A percentile compares a stretch with the other conserved stretches of the same genome.
Evolutionary conservation across 768 basidiomycete species (phyloP).

Genomic region (Psilocybe tampanensis): DNA sequence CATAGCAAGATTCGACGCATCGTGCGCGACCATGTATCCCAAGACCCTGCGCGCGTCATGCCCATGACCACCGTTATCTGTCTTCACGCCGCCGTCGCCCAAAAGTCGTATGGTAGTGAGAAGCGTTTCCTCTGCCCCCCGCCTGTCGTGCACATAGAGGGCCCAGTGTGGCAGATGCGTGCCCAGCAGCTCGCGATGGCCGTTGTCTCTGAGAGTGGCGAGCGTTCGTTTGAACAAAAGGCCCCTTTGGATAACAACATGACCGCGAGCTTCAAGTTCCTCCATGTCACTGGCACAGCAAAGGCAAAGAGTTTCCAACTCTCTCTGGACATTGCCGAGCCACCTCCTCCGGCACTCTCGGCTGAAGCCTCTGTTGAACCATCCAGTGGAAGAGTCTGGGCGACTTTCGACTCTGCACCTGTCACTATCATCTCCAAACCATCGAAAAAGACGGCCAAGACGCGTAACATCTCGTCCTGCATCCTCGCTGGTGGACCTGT

Average conservation of each 20-base stretch:
- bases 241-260: conserved; percentile 82
- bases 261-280: conserved; percentile 88
- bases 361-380: conserved; percentile 45
- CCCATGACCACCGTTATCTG: conserved; percentile 92
- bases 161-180: conserved; percentile 84
- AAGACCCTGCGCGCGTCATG: conserved; percentile 73
- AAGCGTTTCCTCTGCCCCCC: conserved; percentile 94
- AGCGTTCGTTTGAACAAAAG: conserved; percentile 84
- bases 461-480: conserved; percentile 88
- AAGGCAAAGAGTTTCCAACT: conserved; percentile 91
- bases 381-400: conserved; percentile 76
- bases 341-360: conserved; percentile 52
- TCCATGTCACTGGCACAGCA: conserved; percentile 86
- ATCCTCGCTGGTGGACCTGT: conserved; percentile 89
- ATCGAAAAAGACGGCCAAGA: conserved; percentile 96
- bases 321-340: conserved; percentile 83
- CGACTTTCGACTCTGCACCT: conserved; percentile 88
- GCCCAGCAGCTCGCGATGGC: conserved; percentile 83
- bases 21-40: conserved; percentile 79
- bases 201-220: conserved; percentile 81
- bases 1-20: conserved; percentile 84
- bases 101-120: conserved; percentile 96
- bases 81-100: conserved; percentile 90
- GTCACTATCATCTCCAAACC: conserved; percentile 97
- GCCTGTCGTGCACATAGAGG: conserved; percentile 90